Percentiles rank a stretch among this genome's conserved stretches.
Evolutionary conservation across 2,329 filamentous ascomycete genomes (phyloP).

Genomic region (Colletotrichum plurivorum): DNA sequence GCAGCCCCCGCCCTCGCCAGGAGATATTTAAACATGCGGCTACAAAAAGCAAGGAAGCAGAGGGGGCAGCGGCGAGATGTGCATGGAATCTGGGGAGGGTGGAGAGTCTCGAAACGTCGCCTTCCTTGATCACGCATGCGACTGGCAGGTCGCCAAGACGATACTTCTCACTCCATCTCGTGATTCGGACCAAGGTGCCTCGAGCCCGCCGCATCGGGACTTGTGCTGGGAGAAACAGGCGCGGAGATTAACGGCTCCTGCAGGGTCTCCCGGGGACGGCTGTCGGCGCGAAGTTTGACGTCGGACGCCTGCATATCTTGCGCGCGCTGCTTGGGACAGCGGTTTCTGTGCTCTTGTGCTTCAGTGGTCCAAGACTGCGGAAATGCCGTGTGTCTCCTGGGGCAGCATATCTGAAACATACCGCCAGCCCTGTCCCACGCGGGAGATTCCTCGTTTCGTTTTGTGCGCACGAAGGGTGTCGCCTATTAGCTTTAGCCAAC

Average conservation of each 20-base stretch:
- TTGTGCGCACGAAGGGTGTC: not conserved
- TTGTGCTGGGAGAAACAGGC: slow-evolving; percentile 1
- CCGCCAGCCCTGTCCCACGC: slow-evolving; percentile 20
- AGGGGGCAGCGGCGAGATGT: not conserved
- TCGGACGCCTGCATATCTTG: slow-evolving; percentile 27
- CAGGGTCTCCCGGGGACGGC: slow-evolving; percentile 32
- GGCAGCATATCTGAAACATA: slow-evolving; percentile 28
- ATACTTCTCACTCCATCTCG: not conserved
- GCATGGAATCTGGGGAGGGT: not conserved
- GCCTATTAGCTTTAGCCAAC: not conserved
- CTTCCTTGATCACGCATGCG: not conserved
- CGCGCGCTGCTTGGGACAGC: not conserved
- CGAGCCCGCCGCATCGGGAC: slow-evolving; percentile 3
- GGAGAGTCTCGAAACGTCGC: not conserved
- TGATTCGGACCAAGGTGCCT: not conserved
- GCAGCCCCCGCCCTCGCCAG: not conserved
- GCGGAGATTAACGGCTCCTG: slow-evolving; percentile 33
- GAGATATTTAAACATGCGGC: not conserved
- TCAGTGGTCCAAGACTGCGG: slow-evolving; percentile 7
- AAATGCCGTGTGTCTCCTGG: slow-evolving; percentile 22
- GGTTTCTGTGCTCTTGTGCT: slow-evolving; percentile 3
- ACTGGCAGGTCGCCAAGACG: slow-evolving; percentile 9
- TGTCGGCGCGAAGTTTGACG: slow-evolving; percentile 31
- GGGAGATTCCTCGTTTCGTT: slow-evolving; percentile 11
- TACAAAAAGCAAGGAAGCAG: not conserved